Base-by-base conservation (phyloP, 305 asterid species). In the Solanum aculeatissimum region DNA sequence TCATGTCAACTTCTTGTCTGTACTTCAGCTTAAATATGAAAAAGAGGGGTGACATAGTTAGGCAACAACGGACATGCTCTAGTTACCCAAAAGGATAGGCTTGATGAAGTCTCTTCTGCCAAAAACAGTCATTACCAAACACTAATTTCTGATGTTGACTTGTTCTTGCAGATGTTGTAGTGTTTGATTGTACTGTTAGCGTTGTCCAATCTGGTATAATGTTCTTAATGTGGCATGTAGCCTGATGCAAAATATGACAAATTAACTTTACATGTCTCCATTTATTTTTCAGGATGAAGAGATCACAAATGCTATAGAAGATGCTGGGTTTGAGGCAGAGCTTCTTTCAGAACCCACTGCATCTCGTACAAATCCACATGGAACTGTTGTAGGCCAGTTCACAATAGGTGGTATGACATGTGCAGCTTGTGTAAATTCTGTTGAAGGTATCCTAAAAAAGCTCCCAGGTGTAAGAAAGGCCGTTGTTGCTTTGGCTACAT, bases 351-450 rank as follows among this genome's bases (percentile, higher is more conserved):
- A 94, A 85, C 92, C 92, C 3, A 89, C 86, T 88, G 85, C 89
- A 63, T 88, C 97, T 86, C 83, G 84, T 83, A 85, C 85, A 47
- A 92, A 90, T 85, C 87, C 89, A 72, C 88, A 87, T 42, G 92
- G 92, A 86, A 90, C 91, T 29, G 88, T 93, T 63, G 87, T 92
- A 81, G 99, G 99, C 57, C 99, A 97, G 93, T 97, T 97, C 90
- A 91, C 91, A n/a, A 97, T 97, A 68, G 99, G 98, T 85, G 99
- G 98, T 83, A 94, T 97, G 99, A 97, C 98, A 62, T 97, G 99
- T 90, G 97, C 99, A 45, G 98, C 98, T 75, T 97, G 99, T 88
- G 99, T 95, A 54, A 95, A 93, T 89, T 95, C 99, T 58, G 98
- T 97, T 43, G 99, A 97, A 89, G 98, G 98, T 87, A 94, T 97